Percentiles rank a stretch among this genome's conserved stretches.
phyloP scores from a whole-genome alignment of 73 alveolate genomes.

The Blepharisma stoltei region DNA sequence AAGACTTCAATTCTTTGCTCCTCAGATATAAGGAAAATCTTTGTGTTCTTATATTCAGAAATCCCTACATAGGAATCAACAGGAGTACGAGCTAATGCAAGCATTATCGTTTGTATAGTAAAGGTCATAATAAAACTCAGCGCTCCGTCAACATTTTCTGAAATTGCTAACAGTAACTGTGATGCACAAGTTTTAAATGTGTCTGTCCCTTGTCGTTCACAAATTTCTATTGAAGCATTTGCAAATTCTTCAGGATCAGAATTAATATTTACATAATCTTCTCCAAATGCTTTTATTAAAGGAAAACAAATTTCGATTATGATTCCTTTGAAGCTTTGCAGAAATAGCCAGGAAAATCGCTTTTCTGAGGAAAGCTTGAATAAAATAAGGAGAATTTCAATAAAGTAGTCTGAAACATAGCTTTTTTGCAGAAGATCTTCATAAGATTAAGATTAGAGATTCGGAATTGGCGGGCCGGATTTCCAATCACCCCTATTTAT shows the following conservation, averaged over 20 bases:
- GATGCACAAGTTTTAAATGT: conserved; percentile 59
- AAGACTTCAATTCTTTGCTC: conserved; percentile 12
- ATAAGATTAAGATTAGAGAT: no score
- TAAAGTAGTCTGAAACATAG: conserved; percentile 33
- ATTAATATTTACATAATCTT: conserved; percentile 36
- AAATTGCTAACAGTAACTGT: conserved; percentile 49
- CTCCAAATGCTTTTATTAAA: conserved; percentile 37
- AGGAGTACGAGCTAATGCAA: conserved; percentile 1
- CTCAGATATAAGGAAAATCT: not conserved
- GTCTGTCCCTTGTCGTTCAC: conserved; percentile 55
- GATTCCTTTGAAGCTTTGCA: conserved; percentile 16
- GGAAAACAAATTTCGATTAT: conserved; percentile 50
- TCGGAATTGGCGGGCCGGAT: no score
- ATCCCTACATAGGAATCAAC: not conserved
- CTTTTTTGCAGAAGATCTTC: conserved; percentile 26
- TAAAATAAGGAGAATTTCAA: conserved; percentile 37
- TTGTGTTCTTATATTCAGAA: not conserved
- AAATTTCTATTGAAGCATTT: conserved; percentile 46
- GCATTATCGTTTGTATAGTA: conserved; percentile 33
- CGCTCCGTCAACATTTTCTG: conserved; percentile 56
- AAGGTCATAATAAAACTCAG: conserved; percentile 37
- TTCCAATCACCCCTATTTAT: no score
- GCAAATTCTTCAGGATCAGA: conserved; percentile 62
- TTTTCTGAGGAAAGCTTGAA: conserved; percentile 37
- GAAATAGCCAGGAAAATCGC: conserved; percentile 35